Evolutionary conservation across 208 protist species (phyloP), one percentile per base, ranked within the genome.

Genomic region (Zelonia costaricensis): DNA sequence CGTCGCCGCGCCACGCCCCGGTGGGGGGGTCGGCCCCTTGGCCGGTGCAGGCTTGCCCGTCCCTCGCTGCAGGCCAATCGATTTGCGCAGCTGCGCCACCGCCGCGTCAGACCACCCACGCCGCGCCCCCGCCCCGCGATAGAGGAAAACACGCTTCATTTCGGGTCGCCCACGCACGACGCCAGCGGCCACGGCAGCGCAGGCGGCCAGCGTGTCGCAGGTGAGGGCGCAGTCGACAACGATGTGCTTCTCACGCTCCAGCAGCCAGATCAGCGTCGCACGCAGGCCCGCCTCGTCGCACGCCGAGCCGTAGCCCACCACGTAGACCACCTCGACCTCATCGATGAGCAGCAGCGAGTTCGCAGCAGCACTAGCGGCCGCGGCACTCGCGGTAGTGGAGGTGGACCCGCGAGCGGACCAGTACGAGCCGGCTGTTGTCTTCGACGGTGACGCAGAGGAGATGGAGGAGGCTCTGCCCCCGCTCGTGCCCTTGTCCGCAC

Each of bases 231-330:
- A 64, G n/a, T 66, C 66, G 27, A 73, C 66, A 1, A 73, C 58
- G 28, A 73, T 18, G 30, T 73, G 66, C 43, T 73, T 73, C 31
- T 46, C 58, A 7, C 57, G 62, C n/a, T 56, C 42, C 12, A 73
- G 47, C 5, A 73, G 58, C 66, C 66, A 73, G 4, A 73, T 12
- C 16, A 73, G 52, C 7, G 38, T 52, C 7, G 44, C 58, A 2
- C 66, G 51, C 45, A 60, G n/a, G 1, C 33, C 52, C 9, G 52
- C 40, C n/a, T 73, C 66, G 4, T 59, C 58, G 38, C 20, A 42
- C 36, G 42, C 25, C 1, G 20, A 16, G 15, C 40, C 44, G 35
- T 22, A 60, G 48, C 48, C 55, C 0, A 48, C 49, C 3, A 72
- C 7, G 25, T 54, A 73, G 2, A 66, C 43, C 2, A 73, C 30